Percentiles rank a stretch among this genome's conserved stretches.
phyloP scores from a whole-genome alignment of 495 filamentous ascomycete species.

The Mytilinidion resinicola region DNA sequence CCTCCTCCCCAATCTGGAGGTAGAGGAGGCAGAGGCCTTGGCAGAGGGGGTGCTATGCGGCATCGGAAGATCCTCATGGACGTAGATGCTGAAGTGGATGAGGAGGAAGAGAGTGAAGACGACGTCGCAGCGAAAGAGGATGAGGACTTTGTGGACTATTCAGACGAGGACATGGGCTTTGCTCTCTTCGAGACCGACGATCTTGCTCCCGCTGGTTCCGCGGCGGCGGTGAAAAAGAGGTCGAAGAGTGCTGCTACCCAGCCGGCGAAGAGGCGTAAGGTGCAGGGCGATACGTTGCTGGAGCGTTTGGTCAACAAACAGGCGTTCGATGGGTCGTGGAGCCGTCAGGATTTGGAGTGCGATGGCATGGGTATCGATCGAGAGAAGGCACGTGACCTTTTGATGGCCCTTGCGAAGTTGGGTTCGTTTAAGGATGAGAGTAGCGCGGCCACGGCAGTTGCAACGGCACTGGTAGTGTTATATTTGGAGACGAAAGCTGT shows the following conservation, averaged over 20 bases:
- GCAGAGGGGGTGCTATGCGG: neutral
- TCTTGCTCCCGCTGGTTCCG: neutral
- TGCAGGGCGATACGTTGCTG: neutral
- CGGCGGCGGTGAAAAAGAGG: neutral
- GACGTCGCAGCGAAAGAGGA: too few relatives aligned
- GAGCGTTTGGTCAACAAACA: conserved; percentile 41
- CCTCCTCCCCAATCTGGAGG: neutral
- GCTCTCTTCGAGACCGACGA: neutral
- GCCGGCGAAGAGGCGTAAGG: neutral
- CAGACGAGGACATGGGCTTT: conserved; percentile 11
- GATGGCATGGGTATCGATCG: conserved; percentile 20
- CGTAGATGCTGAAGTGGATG: neutral
- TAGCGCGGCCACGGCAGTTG: conserved; percentile 21
- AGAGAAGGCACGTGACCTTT: neutral
- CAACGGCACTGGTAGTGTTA: conserved; percentile 47
- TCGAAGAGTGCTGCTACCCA: neutral
- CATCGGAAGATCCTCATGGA: neutral
- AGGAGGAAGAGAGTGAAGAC: neutral
- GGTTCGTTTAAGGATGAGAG: conserved; percentile 1
- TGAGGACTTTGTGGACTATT: neutral
- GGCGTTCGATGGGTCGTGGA: conserved; percentile 47
- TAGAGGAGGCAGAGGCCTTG: neutral
- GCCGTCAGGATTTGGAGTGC: conserved; percentile 18
- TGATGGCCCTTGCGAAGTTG: neutral
- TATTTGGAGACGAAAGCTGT: conserved; percentile 42